Conservation (phyloP, 257 asterid species). For the Prunella vulgaris region DNA sequence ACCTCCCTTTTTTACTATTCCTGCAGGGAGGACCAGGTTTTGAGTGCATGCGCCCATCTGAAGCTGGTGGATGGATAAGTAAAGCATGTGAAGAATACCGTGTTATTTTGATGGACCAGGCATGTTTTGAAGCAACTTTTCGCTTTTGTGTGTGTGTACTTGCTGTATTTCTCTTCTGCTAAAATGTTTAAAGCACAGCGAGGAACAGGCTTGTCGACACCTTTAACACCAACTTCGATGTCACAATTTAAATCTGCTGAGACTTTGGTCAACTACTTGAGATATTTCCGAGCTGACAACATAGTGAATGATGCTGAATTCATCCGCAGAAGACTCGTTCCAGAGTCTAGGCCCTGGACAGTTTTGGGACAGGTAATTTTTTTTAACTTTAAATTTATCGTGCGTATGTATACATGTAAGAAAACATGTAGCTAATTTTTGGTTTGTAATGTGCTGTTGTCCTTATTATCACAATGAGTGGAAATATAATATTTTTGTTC, state of each 20-base stretch:
- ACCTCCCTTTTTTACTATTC: slow-evolving; percentile 70
- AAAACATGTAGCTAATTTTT: neutral
- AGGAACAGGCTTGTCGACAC: slow-evolving; percentile 94
- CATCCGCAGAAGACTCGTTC: slow-evolving; percentile 72
- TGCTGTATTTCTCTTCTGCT: slow-evolving; percentile 16
- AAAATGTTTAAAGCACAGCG: slow-evolving; percentile 56
- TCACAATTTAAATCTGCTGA: slow-evolving; percentile 62
- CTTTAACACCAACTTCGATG: slow-evolving; percentile 79
- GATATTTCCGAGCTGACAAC: slow-evolving; percentile 87
- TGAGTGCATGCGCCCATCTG: slow-evolving; percentile 80
- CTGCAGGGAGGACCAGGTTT: slow-evolving; percentile 99
- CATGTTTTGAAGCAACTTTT: slow-evolving; percentile 25
- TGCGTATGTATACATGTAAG: neutral
- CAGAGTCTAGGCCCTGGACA: slow-evolving; percentile 81
- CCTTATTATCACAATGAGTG: slow-evolving; percentile 1
- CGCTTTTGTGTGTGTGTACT: slow-evolving; percentile 1
- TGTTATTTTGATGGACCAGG: slow-evolving; percentile 93
- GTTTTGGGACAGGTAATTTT: slow-evolving; percentile 76
- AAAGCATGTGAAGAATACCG: slow-evolving; percentile 92
- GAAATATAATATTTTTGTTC: neutral
- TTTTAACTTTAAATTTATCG: neutral
- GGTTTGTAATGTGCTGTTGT: neutral
- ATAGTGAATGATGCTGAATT: slow-evolving; percentile 89
- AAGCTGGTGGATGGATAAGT: slow-evolving; percentile 89
- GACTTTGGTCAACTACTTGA: slow-evolving; percentile 64